A percentile compares a stretch with the other conserved stretches of the same genome.
Evolutionary conservation across 2,329 filamentous ascomycete species (phyloP).

Genomic region (Graphiopsis chlorocephala): DNA sequence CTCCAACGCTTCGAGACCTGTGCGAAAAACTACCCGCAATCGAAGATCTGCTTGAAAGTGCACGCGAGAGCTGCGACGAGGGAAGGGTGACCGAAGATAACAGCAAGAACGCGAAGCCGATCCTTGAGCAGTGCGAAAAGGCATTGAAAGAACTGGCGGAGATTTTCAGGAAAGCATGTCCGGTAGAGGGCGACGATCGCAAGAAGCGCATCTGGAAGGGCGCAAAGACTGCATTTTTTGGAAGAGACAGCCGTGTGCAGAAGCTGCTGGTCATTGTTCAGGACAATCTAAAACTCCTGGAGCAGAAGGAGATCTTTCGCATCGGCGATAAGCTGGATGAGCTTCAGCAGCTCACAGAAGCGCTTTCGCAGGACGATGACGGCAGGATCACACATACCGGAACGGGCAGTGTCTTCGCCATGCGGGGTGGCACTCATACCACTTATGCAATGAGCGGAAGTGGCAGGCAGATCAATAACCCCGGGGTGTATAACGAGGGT

Average conservation of each 20-base stretch:
- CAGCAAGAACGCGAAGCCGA: conserved; percentile 4
- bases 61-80: neutral
- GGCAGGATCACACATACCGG: neutral
- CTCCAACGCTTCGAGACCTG: conserved; percentile 20
- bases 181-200: conserved; percentile 16
- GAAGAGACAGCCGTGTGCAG: conserved; percentile 16
- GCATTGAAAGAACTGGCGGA: conserved; percentile 7
- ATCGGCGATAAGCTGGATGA: conserved; percentile 18
- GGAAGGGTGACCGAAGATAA: conserved; percentile 7
- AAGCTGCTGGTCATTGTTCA: conserved; percentile 8
- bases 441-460: neutral
- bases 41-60: conserved; percentile 18
- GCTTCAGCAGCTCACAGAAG: conserved; percentile 12
- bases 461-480: neutral
- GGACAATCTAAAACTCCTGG: neutral
- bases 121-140: conserved; percentile 15
- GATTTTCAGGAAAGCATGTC: conserved; percentile 16
- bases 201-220: conserved; percentile 18
- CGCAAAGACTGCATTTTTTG: conserved; percentile 16
- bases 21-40: conserved; percentile 21
- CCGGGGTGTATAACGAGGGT: neutral
- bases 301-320: conserved; percentile 12
- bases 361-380: neutral
- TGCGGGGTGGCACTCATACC: neutral
- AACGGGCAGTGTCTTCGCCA: neutral